Evolutionary conservation across 2,329 filamentous ascomycete species (phyloP).

Genomic region (Epichloe uncinata): DNA sequence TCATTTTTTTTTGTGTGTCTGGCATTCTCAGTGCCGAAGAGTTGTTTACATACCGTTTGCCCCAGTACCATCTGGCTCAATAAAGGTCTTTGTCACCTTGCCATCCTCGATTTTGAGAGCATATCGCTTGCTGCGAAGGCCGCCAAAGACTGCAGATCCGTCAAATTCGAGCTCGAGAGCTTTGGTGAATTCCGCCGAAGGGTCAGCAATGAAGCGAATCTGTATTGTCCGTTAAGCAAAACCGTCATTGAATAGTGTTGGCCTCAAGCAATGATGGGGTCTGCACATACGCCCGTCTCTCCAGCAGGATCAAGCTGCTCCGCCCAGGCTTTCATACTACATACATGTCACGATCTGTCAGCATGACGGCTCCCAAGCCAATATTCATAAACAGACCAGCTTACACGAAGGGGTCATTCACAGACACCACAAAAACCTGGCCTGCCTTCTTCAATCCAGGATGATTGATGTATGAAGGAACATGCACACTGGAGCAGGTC

Average conservation of each 20-base stretch:
- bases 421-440: constrained; percentile 76
- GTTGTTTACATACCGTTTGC: constrained; percentile 45
- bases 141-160: constrained; percentile 65
- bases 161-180: constrained; percentile 77
- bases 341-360: neutral
- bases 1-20: neutral
- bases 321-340: constrained; percentile 81
- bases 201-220: constrained; percentile 85
- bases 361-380: neutral
- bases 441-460: constrained; percentile 66
- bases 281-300: constrained; percentile 60
- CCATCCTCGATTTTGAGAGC: constrained; percentile 73
- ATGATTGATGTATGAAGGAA: constrained; percentile 78
- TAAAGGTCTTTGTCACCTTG: constrained; percentile 65
- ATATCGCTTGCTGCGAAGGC: constrained; percentile 74
- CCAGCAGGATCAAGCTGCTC: constrained; percentile 61
- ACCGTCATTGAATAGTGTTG: neutral
- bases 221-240: constrained; percentile 20
- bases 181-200: constrained; percentile 65
- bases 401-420: constrained; percentile 93
- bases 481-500: constrained; percentile 49
- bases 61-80: constrained; percentile 83
- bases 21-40: neutral
- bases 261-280: neutral
- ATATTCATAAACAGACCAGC: constrained; percentile 18